Conservation (phyloP, 2,329 filamentous ascomycete genomes). For the Hymenoscyphus fraxineus region DNA sequence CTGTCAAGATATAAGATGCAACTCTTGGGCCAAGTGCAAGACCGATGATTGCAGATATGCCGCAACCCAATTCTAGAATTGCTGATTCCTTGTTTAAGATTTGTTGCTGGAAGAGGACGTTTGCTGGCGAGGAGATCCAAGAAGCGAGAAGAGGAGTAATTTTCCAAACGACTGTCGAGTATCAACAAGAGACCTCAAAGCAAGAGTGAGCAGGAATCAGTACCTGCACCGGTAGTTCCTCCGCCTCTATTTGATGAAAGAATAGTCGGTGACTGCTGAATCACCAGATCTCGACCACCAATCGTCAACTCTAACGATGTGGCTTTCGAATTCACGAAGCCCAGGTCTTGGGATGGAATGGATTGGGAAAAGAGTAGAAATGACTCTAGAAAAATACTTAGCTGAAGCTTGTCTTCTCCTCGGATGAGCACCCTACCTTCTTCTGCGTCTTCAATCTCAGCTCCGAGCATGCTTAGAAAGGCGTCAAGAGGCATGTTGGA, state of each 20-base stretch:
- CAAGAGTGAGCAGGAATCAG: neutral
- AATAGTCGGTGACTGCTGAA: conserved; percentile 80
- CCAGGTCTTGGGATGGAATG: conserved; percentile 72
- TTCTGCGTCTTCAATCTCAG: conserved; percentile 52
- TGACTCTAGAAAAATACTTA: conserved; percentile 58
- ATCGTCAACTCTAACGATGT: conserved; percentile 63
- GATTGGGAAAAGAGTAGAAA: conserved; percentile 80
- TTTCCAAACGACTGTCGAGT: conserved; percentile 73
- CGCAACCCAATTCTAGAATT: conserved; percentile 82
- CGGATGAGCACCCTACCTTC: conserved; percentile 47
- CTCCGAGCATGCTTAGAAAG: conserved; percentile 43
- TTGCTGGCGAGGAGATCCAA: conserved; percentile 66
- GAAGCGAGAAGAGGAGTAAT: conserved; percentile 78
- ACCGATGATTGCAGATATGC: conserved; percentile 77
- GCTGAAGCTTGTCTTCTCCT: neutral
- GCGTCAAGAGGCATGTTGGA: conserved; percentile 31
- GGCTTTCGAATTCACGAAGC: conserved; percentile 75
- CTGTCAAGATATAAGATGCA: conserved; percentile 68
- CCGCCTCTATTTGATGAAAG: conserved; percentile 71
- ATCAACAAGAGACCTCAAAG: neutral
- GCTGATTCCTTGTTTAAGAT: conserved; percentile 53
- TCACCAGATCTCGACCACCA: conserved; percentile 64
- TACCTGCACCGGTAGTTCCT: conserved; percentile 70
- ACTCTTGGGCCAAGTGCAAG: conserved; percentile 62
- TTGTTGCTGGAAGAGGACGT: conserved; percentile 56